phyloP scores from a whole-genome alignment of 257 asterid genomes.

The Parsonsia alboflavescens region DNA sequence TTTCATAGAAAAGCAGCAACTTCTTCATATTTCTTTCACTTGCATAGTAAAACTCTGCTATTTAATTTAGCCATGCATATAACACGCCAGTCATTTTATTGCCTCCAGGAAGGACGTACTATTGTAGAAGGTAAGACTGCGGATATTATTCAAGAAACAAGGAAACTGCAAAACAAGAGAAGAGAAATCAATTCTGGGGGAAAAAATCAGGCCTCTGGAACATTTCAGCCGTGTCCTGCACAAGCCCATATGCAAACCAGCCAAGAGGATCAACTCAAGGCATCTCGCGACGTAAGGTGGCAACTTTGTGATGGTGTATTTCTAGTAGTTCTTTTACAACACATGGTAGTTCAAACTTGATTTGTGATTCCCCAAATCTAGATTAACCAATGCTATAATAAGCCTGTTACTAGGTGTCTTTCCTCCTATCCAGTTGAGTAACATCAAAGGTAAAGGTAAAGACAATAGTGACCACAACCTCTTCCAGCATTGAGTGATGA shows the following conservation, averaged over 20 bases:
- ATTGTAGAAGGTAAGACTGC: slow-evolving; percentile 56
- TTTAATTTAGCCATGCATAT: neutral
- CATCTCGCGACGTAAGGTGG: slow-evolving; percentile 98
- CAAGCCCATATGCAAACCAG: slow-evolving; percentile 36
- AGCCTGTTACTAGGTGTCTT: neutral
- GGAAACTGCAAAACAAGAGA: slow-evolving; percentile 54
- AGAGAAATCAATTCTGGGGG: slow-evolving; percentile 37
- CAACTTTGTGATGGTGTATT: slow-evolving; percentile 29
- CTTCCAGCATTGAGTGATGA: neutral
- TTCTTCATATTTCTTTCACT: neutral
- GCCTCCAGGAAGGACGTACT: slow-evolving; percentile 62
- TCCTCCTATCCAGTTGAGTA: neutral
- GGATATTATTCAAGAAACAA: slow-evolving; percentile 56
- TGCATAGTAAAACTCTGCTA: neutral
- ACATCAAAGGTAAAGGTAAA: neutral
- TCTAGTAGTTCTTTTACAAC: slow-evolving; percentile 6
- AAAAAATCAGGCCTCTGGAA: slow-evolving; percentile 21
- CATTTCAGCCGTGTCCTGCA: slow-evolving; percentile 20
- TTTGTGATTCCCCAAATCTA: neutral
- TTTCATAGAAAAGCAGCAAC: neutral
- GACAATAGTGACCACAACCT: neutral
- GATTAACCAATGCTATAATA: neutral
- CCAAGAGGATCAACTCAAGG: slow-evolving; percentile 80
- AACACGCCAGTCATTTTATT: neutral
- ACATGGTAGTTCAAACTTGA: neutral